phyloP scores from a whole-genome alignment of 2,329 filamentous ascomycete species.

The Magnaporthales sp. region DNA sequence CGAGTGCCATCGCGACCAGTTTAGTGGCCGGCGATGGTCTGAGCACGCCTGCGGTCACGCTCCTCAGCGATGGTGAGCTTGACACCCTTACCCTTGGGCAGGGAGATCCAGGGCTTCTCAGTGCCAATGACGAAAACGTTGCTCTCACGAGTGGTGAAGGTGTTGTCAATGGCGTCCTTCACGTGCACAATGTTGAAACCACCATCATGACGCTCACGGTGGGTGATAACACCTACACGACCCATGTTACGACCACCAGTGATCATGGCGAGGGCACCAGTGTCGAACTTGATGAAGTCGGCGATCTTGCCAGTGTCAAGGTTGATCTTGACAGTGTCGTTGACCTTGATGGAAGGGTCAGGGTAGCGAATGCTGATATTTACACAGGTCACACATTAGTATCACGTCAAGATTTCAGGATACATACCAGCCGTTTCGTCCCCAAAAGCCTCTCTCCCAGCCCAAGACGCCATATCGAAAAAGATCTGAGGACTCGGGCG shows the following conservation, averaged over 20 bases:
- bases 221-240: conserved; percentile 99
- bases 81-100: conserved; percentile 99
- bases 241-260: conserved; percentile 99
- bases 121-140: conserved; percentile 99
- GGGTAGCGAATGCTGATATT: conserved; percentile 89
- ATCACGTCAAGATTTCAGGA: conserved; percentile 16
- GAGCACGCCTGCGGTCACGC: conserved; percentile 90
- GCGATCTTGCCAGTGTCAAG: conserved; percentile 93
- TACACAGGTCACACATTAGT: conserved; percentile 26
- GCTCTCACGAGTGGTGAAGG: conserved; percentile 96
- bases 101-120: conserved; percentile 98
- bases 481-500: conserved; percentile 6
- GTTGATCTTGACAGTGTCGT: conserved; percentile 99
- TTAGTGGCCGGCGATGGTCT: conserved; percentile 42
- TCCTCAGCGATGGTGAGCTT: conserved; percentile 99
- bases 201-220: conserved; percentile 99
- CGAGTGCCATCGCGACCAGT: conserved; percentile 5
- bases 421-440: conserved; percentile 11
- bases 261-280: conserved; percentile 94
- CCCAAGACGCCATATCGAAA: conserved; percentile 4
- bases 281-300: conserved; percentile 98
- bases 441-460: conserved; percentile 2
- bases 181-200: conserved; percentile 99
- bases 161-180: conserved; percentile 99
- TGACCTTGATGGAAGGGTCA: conserved; percentile 97